These are phyloP conservation scores for Phytophthora aleatoria DNA, from an alignment of 352 stramenopile species.

Conservation along the genomic window DNA sequence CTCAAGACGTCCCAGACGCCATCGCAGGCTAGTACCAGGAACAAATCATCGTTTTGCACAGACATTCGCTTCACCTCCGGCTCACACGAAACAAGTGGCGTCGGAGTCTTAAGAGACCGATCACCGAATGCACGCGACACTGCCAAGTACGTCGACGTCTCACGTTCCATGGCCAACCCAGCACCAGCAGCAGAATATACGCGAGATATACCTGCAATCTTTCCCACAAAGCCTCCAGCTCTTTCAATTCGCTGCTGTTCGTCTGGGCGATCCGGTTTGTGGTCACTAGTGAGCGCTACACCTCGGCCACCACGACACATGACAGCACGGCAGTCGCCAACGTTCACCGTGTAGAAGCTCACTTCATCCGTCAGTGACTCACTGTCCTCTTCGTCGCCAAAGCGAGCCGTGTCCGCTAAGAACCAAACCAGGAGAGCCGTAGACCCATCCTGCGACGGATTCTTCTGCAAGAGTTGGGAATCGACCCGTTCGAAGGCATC, in stretches of 20 bases:
- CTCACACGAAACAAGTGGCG: conserved; percentile 53
- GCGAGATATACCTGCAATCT: conserved; percentile 50
- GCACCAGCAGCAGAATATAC: conserved; percentile 57
- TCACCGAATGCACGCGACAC: conserved; percentile 72
- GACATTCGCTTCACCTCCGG: conserved; percentile 46
- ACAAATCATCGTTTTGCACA: conserved; percentile 50
- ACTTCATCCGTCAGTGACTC: conserved; percentile 4
- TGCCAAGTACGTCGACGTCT: conserved; percentile 49
- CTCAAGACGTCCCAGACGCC: conserved; percentile 69
- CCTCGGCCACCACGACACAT: conserved; percentile 49
- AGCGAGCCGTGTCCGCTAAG: conserved; percentile 20
- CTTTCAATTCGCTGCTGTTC: conserved; percentile 58
- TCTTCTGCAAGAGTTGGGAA: conserved; percentile 49
- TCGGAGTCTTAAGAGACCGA: conserved; percentile 51
- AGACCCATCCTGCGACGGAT: conserved; percentile 48
- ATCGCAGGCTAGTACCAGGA: conserved; percentile 67
- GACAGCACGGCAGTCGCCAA: conserved; percentile 69
- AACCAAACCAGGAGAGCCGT: conserved; percentile 64
- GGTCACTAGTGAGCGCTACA: conserved; percentile 54
- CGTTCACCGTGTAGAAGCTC: conserved; percentile 62
- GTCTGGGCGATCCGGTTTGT: conserved; percentile 55
- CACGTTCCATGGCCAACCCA: conserved; percentile 35
- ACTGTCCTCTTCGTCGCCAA: neutral
- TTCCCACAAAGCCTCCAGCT: conserved; percentile 54
- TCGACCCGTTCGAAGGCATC: conserved; percentile 53